Conservation (phyloP, 2,329 filamentous ascomycete species). For the Drechslerella dactyloides region DNA sequence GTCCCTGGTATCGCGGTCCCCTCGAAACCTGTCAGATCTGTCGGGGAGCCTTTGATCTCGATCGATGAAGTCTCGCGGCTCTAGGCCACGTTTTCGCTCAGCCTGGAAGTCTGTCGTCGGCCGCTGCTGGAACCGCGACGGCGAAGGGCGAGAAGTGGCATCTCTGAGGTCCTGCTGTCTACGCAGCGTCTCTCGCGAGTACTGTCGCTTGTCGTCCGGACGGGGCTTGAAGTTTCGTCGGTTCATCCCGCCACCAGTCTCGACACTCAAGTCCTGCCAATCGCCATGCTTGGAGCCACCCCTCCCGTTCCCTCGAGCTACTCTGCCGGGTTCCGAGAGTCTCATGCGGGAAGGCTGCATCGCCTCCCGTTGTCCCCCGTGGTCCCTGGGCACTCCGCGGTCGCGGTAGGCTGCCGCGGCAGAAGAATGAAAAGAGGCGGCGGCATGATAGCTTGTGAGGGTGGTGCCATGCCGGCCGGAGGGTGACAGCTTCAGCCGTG, state of each 20-base stretch:
- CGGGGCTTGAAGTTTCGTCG: constrained; percentile 29
- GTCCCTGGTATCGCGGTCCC: too few relatives aligned
- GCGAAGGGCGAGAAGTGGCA: constrained; percentile 20
- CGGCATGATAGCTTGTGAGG: constrained; percentile 1
- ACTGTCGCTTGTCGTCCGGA: constrained; percentile 33
- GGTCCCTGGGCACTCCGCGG: background rate
- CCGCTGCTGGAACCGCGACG: constrained; percentile 34
- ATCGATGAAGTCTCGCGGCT: too few relatives aligned
- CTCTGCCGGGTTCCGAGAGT: constrained; percentile 65
- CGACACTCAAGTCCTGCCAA: constrained; percentile 57
- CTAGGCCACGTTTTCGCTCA: background rate
- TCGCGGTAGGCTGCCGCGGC: background rate
- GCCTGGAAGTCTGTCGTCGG: constrained; percentile 2
- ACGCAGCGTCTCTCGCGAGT: constrained; percentile 21
- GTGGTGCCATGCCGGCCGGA: constrained; percentile 24
- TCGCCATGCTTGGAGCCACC: constrained; percentile 60
- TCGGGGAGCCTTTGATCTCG: too few relatives aligned
- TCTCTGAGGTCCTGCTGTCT: constrained; percentile 22
- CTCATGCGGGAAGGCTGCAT: constrained; percentile 65
- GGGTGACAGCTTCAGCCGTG: constrained; percentile 20
- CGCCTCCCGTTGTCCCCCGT: constrained; percentile 7
- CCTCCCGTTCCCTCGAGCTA: constrained; percentile 58
- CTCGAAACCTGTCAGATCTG: too few relatives aligned
- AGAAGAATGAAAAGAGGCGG: constrained; percentile 26
- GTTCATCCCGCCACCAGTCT: constrained; percentile 45